Percentiles rank a stretch among this genome's conserved stretches.
Evolutionary conservation across 78 protist genomes (phyloP).

Genomic region (Guillardia theta): DNA sequence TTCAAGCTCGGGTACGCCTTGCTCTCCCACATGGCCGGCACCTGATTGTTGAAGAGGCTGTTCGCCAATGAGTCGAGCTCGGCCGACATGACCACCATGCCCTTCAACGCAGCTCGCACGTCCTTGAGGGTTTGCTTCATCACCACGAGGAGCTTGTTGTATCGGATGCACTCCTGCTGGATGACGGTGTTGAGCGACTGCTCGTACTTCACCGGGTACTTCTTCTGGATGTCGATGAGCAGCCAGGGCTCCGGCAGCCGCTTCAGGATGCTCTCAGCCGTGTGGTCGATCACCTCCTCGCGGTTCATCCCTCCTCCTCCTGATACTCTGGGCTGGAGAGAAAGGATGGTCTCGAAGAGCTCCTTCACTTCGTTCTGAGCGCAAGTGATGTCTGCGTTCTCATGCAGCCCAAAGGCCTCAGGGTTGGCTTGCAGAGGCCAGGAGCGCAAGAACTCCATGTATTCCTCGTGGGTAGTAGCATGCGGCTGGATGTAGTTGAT

Average conservation of each 20-base stretch:
- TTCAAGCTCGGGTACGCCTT: constrained; percentile 78
- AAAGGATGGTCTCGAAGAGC: constrained; percentile 55
- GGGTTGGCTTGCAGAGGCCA: constrained; percentile 79
- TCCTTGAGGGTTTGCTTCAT: constrained; percentile 56
- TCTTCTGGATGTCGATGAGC: constrained; percentile 8
- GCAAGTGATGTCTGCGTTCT: constrained; percentile 84
- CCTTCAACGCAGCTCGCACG: constrained; percentile 74
- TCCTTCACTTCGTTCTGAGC: constrained; percentile 54
- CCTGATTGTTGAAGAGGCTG: constrained; percentile 47
- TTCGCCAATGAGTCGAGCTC: constrained; percentile 68
- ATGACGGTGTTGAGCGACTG: constrained; percentile 72
- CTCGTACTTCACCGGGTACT: constrained; percentile 66
- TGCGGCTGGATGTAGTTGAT: constrained; percentile 50
- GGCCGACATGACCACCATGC: constrained; percentile 75
- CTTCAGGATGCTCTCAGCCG: constrained; percentile 46
- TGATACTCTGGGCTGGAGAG: constrained; percentile 61
- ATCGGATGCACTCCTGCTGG: constrained; percentile 79
- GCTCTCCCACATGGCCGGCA: constrained; percentile 59
- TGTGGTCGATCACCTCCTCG: constrained; percentile 36
- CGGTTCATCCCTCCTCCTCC: constrained; percentile 32
- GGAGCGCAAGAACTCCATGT: background rate
- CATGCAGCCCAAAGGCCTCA: constrained; percentile 83
- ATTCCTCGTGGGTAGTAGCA: constrained; percentile 51
- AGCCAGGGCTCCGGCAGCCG: constrained; percentile 51
- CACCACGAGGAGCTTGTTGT: constrained; percentile 69